phyloP scores from a whole-genome alignment of 2,329 filamentous ascomycete genomes.

The Juglanconis oblonga region DNA sequence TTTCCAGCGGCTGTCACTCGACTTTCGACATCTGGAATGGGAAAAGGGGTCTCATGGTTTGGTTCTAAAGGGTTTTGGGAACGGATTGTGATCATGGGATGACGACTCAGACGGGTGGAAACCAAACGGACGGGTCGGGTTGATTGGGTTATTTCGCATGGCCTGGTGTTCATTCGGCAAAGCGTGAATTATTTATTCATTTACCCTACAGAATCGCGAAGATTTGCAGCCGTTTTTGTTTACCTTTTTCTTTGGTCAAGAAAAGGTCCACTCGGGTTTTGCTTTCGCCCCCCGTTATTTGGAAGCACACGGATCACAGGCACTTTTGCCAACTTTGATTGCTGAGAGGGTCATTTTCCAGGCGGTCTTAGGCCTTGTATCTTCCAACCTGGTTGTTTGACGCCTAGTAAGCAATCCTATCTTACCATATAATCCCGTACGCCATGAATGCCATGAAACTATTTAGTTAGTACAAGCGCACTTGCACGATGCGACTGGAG shows the following conservation, averaged over 20 bases:
- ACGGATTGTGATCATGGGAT: not conserved
- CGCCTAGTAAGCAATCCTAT: not conserved
- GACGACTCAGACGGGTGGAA: not conserved
- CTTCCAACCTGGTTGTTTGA: not conserved
- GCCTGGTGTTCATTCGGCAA: constrained; percentile 5
- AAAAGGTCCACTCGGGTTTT: not conserved
- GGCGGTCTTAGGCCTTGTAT: not conserved
- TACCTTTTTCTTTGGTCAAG: not conserved
- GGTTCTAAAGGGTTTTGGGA: not conserved
- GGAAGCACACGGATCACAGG: not conserved
- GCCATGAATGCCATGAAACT: not conserved
- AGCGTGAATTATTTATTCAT: not conserved
- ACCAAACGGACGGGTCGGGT: not conserved
- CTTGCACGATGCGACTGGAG: too few species aligned
- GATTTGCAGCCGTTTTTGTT: not conserved
- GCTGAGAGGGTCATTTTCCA: too few species aligned
- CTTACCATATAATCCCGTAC: not conserved
- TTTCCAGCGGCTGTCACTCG: not conserved
- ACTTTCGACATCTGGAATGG: not conserved
- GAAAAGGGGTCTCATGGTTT: not conserved
- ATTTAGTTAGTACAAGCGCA: not conserved
- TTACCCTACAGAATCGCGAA: not conserved
- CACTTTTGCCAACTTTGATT: not conserved
- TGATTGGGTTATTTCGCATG: not conserved
- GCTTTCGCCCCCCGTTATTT: not conserved